Percentiles rank a stretch among this genome's conserved stretches.
Conservation (phyloP, 768 basidiomycete genomes). For the Tubosaeta brunneosetosa region DNA sequence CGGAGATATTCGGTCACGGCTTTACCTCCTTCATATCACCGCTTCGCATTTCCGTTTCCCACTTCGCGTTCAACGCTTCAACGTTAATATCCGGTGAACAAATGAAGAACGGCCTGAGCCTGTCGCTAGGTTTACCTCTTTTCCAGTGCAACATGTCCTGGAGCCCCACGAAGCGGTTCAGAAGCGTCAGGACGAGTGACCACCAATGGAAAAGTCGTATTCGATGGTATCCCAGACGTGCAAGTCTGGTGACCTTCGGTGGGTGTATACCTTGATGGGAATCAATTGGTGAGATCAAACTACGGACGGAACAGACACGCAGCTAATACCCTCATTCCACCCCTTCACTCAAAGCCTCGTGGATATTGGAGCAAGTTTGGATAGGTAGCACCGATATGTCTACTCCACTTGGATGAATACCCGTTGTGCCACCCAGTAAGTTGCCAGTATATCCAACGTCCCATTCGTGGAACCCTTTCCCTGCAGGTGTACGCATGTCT, state of each 20-base stretch:
- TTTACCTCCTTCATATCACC: too few relatives aligned
- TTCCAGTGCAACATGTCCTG: too few relatives aligned
- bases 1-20: too few relatives aligned
- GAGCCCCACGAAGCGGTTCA: too few relatives aligned
- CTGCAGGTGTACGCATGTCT: not conserved
- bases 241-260: not conserved
- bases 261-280: not conserved
- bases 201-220: not conserved
- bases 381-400: not conserved
- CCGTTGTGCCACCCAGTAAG: not conserved
- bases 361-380: not conserved
- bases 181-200: too few relatives aligned
- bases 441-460: not conserved
- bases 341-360: not conserved
- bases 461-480: not conserved
- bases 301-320: not conserved
- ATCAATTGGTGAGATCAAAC: not conserved
- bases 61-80: too few relatives aligned
- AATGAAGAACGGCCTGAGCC: too few relatives aligned
- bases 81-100: too few relatives aligned
- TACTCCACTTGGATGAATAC: not conserved
- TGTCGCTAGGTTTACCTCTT: too few relatives aligned
- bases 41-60: too few relatives aligned
- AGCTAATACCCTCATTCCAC: not conserved
- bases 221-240: not conserved